Conservation (phyloP, 106 monocot genomes). For the Alisma plantagoaquatica region DNA sequence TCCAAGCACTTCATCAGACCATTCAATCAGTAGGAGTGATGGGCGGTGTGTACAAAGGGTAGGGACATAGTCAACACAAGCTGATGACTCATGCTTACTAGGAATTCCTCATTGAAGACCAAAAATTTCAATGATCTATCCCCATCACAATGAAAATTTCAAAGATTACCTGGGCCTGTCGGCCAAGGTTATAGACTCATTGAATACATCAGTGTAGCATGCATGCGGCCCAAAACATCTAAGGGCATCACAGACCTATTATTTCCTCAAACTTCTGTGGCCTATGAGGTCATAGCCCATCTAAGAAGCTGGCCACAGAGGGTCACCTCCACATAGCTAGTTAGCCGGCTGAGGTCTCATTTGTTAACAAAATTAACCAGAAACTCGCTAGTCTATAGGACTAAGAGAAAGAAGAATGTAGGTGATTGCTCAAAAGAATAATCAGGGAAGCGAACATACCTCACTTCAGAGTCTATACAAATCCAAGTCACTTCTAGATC, state of each 20-base stretch:
- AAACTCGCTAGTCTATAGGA: too few species aligned
- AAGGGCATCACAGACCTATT: conserved; percentile 80
- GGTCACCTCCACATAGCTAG: conserved; percentile 15
- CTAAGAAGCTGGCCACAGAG: conserved; percentile 40
- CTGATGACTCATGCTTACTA: conserved; percentile 10
- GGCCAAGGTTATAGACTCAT: conserved; percentile 40
- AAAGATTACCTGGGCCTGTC: conserved; percentile 10
- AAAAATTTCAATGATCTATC: conserved; percentile 10
- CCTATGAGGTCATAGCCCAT: conserved; percentile 65
- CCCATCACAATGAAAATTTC: conserved; percentile 8
- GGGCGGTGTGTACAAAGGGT: conserved; percentile 6
- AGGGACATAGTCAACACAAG: conserved; percentile 6
- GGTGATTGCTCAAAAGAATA: too few species aligned
- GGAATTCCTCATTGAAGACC: conserved; percentile 10
- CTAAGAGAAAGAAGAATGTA: too few species aligned
- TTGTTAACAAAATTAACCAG: conserved; percentile 16
- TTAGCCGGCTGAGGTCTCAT: conserved; percentile 16
- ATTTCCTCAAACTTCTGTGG: conserved; percentile 74
- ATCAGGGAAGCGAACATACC: too few species aligned
- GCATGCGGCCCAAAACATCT: conserved; percentile 82
- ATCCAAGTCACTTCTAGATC: too few species aligned
- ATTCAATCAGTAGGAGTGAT: neutral
- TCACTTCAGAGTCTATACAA: too few species aligned
- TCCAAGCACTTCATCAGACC: too few species aligned
- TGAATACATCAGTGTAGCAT: conserved; percentile 79